Base-by-base conservation (phyloP, 1,284 basidiomycete species). In the Ustilago trichophora region DNA sequence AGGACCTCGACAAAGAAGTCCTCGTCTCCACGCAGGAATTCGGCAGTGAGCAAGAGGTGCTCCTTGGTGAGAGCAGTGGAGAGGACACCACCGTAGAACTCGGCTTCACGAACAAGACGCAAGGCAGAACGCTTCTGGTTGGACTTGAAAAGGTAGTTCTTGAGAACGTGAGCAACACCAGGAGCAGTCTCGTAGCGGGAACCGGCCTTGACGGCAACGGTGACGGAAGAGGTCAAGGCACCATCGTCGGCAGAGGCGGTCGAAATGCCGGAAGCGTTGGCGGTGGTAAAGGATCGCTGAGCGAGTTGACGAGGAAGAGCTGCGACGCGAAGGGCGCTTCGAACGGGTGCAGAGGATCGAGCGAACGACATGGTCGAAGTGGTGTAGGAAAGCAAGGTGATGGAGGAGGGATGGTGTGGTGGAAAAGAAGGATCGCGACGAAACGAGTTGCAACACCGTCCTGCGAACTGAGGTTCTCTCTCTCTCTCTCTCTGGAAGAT, bases 21-120 rank as follows among this genome's bases (percentile, higher is more conserved):
- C 66, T 98, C 95, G 82, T 98, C 93, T 47, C 92, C 94, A 65
- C 90, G 88, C 75, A 98, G 84, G 85, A 98, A 98, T 82, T 98
- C 93, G 65, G 95, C 93, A 40, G 91, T 95, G 76, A 94, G 84
- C 68, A 92, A 88, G 41, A 98, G 87, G 84, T 97, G 90, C 85
- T 98, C 95, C 76, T 94, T 86, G 34, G 89, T 87, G 73, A 98
- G 85, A 69, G 87, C 89, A 56, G 93, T 85, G 40, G 92, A 93
- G 71, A 98, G 87, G 51, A 95, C 87, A 82, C 94, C 95, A 64
- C 95, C 96, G 83, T 92, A 91, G 50, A 97, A 87, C 84, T 98
- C 95, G 60, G 91, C 88, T 83, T 97, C 93, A 72, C 95, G 89
- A 68, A 94, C 88, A 41, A 91, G 92, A 70, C 90, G 91, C 82